Base-by-base conservation (phyloP, 1,284 basidiomycete species). In the Laetiporus sulphureus region DNA sequence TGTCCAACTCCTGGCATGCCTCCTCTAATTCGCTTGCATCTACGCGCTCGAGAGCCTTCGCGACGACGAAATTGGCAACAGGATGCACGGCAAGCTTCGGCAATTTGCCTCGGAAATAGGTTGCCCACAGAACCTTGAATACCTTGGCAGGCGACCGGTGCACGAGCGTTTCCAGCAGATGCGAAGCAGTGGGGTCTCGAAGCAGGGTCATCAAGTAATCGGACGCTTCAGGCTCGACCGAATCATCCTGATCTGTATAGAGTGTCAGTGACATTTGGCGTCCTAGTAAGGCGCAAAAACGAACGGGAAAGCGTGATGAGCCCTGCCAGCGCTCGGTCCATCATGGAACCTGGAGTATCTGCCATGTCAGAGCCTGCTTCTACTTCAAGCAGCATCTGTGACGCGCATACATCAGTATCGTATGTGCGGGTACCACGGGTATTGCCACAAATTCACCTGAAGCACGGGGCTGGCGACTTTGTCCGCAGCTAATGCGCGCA, bases 11-110 rank as follows among this genome's bases (percentile, higher is more conserved):
- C 38, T 65, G 63, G 31, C 82, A 64, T 1, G 83, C 68, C n/a
- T 70, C 70, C 3, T 61, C 55, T n/a, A 95, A 58, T 46, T 83
- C 75, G 4, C 66, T 62, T 5, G 60, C 62, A 22, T 72, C 69
- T 15, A 82, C 60, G 30, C 87, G 69, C 38, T 76, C 74, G 12
- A 94, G 50, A 0, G 82, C 86, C 56, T 80, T 85, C 0, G 91
- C 85, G 5, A 92, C 72, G 13, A 95, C 91, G 55, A 91, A 97
- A 59, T 96, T 96, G 18, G 88, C 90, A 3, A 92, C 87, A 1
- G 92, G 91, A 62, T 97, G 93, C 10, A 72, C 66, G 4, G 85
- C 79, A 20, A 95, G 68, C 47, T 83, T 78, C 5, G 73, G 63
- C 31, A 94, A 65, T 51, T 83, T 88, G 18, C 78, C 73, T 35